Evolutionary conservation across 345 rosid genomes (phyloP).

Genomic region (Bruguiera sexangula): DNA sequence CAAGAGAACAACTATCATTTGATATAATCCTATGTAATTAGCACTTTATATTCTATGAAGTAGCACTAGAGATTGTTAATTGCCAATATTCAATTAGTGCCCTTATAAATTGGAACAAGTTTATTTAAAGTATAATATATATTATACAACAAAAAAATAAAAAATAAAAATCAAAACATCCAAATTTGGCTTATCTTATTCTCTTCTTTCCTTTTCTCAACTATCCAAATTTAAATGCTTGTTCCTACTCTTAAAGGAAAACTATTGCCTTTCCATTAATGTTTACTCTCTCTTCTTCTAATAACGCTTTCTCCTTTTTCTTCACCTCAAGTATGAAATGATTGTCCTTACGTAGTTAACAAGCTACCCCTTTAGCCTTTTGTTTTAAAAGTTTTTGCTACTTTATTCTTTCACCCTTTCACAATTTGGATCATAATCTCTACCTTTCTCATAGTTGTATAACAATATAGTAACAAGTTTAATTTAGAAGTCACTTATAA

Average conservation of each 20-base stretch:
- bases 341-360: conserved; percentile 83
- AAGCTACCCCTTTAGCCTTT: conserved; percentile 67
- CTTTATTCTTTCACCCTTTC: conserved; percentile 61
- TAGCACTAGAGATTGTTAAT: too few species aligned
- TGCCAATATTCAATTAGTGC: too few species aligned
- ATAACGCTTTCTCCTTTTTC: conserved; percentile 46
- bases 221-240: conserved; percentile 80
- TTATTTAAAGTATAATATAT: not conserved
- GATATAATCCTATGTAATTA: too few species aligned
- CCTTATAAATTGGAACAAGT: too few species aligned
- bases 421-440: conserved; percentile 91
- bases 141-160: not conserved
- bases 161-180: not conserved
- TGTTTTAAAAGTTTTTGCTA: conserved; percentile 47
- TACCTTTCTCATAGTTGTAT: conserved; percentile 79
- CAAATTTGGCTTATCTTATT: conserved; percentile 25
- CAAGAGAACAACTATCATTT: too few species aligned
- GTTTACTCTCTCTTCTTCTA: conserved; percentile 60
- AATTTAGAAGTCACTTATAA: not conserved
- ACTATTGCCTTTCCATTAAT: conserved; percentile 60
- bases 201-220: conserved; percentile 70
- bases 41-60: too few species aligned
- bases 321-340: conserved; percentile 47
- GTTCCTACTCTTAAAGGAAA: conserved; percentile 87
- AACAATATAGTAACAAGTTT: conserved; percentile 23